Evolutionary conservation across 2,329 filamentous ascomycete genomes (phyloP), one percentile per base, ranked within the genome.

Genomic region (Didymella sp.): DNA sequence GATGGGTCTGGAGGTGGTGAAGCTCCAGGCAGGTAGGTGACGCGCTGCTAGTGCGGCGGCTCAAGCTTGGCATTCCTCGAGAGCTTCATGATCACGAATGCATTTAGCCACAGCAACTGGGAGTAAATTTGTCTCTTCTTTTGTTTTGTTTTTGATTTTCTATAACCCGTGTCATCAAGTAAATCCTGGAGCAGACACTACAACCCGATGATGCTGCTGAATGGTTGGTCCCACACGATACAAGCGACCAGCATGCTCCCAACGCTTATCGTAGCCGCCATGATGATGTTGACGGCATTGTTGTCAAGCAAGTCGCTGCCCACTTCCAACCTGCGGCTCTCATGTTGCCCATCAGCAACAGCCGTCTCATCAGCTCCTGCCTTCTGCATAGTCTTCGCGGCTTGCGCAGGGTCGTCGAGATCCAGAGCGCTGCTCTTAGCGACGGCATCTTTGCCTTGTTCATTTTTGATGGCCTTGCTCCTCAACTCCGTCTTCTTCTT

Each of bases 211-310:
- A 72, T 61, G 50, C 63, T 71, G 42, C 62, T 69, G 17, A 72
- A 60, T 1, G 73, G 68, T 37, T 72, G n/a, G n/a, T 66, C 63
- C 74, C 71, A 77, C 3, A 71, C 38, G n/a, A 64, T 24, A 25
- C 64, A 68, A 3, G 74, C 69, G 2, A 59, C 64, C n/a, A 71
- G 80, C 86, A 98, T 96, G 4, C 88, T 90, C 4, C 88, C 85
- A 17, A 92, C 63, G 72, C 91, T 96, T 85, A 96, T 93, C 4
- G 82, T 81, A 13, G 86, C 82, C 0, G 94, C 93, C 94, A 97
- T 98, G 54, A 94, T 75, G 56, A 97, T 86, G 75, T 99, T 99
- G 67, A 99, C 92, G 51, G 91, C 90, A 75, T 99, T 99, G 76
- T 99, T 99, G 76, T 96, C 92, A 55, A 99, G 80, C 59, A 96